These are phyloP conservation scores for Coemansia sp. DNA, from an alignment of 192 early-diverging fungal genomes.

Conservation along the genomic window DNA sequence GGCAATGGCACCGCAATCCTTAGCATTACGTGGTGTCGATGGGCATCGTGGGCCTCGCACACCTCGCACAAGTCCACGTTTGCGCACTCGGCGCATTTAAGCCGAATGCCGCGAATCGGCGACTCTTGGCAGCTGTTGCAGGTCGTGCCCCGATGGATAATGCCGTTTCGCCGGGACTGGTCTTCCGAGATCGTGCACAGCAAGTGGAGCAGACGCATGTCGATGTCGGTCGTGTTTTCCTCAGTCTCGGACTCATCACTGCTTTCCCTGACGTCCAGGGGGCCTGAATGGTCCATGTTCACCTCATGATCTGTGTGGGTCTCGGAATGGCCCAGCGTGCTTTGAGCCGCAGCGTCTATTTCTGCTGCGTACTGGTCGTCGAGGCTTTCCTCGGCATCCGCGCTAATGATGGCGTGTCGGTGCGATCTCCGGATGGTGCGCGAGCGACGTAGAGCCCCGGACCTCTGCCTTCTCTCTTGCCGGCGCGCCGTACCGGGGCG, in stretches of 20 bases:
- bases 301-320: conserved; percentile 12
- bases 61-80: conserved; percentile 90
- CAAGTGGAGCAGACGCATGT: conserved; percentile 61
- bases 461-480: not conserved
- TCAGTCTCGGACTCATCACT: conserved; percentile 4
- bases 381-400: conserved; percentile 17
- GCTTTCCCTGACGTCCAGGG: not conserved
- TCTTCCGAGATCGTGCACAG: conserved; percentile 85
- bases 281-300: not conserved
- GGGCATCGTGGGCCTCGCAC: conserved; percentile 82
- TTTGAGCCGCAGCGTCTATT: not conserved
- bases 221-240: conserved; percentile 14
- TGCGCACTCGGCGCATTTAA: conserved; percentile 92
- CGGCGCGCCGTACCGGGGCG: not conserved
- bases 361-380: not conserved
- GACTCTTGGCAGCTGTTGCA: conserved; percentile 86
- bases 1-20: conserved; percentile 91
- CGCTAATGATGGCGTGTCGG: conserved; percentile 12
- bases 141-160: conserved; percentile 78
- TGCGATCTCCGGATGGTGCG: conserved; percentile 44
- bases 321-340: too few relatives aligned
- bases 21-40: conserved; percentile 83
- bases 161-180: conserved; percentile 64
- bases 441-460: conserved; percentile 21
- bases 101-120: conserved; percentile 87